Base-by-base conservation (phyloP, 2,329 filamentous ascomycete species). In the Boeremia lycopersici region DNA sequence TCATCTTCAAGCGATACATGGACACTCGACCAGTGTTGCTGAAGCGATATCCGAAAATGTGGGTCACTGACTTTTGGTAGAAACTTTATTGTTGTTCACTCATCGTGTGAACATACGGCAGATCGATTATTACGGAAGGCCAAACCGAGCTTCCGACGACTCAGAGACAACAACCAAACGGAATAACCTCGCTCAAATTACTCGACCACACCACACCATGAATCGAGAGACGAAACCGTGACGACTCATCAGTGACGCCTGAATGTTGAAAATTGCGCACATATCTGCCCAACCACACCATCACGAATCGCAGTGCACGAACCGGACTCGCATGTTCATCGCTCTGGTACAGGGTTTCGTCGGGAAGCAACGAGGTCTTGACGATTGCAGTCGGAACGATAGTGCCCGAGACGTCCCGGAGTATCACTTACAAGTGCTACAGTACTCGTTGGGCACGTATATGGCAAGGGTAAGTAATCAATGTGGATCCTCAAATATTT, bases 151-250 rank as follows among this genome's bases (percentile, higher is more conserved):
- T 42, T 15, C 45, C 36, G 30, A 43, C 45, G 51, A 54, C 35
- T 49, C 46, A 54, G 34, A 36, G 40, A 40, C 45, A 40, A 29
- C 12, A 34, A 25, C 51, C 15, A 29, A 19, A 30, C 45, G 40
- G 49, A 36, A 34, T 35, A 36, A 54, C 17, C 11, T 49, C 46
- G 46, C 52, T 41, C 40, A 49, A 55, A 47, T 55, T 47, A 50
- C 46, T 55, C 47, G 46, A 47, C 46, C 46, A 50, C 36, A 36
- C 25, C 34, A 54, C 41, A 42, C 25, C 31, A 45, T 36, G 36
- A 55, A 42, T 46, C 41, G 25, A 46, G 31, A 50, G 30, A 23
- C 30, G 25, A 50, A 28, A n/a, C 6, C 9, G 19, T 25, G 13
- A 25, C 17, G 46, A 46, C 12, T 38, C 36, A 30, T n/a, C 34